phyloP scores from a whole-genome alignment of 768 basidiomycete species.

The Rhodotorula kratochvilovae region DNA sequence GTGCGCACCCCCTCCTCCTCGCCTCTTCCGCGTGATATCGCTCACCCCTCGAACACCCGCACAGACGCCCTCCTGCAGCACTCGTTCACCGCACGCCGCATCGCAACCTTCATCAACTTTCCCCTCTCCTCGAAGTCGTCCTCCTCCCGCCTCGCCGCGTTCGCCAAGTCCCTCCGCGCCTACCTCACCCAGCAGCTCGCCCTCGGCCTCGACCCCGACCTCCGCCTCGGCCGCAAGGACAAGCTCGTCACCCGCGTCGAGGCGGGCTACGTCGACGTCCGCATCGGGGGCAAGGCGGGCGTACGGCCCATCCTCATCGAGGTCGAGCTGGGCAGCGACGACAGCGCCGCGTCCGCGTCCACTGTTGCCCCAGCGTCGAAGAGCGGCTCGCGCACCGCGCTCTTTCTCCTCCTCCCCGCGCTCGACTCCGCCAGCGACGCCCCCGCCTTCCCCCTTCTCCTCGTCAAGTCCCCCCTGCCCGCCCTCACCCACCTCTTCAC shows the following conservation, averaged over 20 bases:
- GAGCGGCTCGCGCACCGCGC: not conserved
- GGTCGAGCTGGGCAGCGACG: not conserved
- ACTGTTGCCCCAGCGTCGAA: too few species aligned
- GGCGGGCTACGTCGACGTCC: constrained; percentile 5
- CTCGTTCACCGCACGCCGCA: too few species aligned
- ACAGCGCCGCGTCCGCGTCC: not conserved
- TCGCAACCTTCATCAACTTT: too few species aligned
- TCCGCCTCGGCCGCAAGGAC: not conserved
- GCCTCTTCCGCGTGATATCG: too few species aligned
- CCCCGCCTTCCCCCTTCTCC: constrained; percentile 3
- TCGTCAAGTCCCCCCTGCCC: not conserved
- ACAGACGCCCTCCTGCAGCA: too few species aligned
- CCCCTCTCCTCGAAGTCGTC: too few species aligned
- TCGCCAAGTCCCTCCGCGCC: not conserved
- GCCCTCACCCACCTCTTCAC: not conserved
- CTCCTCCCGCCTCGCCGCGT: too few species aligned
- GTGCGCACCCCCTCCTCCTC: too few species aligned
- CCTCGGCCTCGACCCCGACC: not conserved
- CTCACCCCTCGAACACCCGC: too few species aligned
- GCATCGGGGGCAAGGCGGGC: not conserved
- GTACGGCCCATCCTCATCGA: not conserved
- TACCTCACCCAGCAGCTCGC: not conserved
- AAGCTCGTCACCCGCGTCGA: not conserved
- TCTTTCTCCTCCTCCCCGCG: constrained; percentile 10
- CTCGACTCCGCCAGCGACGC: not conserved